phyloP scores from a whole-genome alignment of 2,329 filamentous ascomycete species.

The Cylindrodendrum hubeiense region DNA sequence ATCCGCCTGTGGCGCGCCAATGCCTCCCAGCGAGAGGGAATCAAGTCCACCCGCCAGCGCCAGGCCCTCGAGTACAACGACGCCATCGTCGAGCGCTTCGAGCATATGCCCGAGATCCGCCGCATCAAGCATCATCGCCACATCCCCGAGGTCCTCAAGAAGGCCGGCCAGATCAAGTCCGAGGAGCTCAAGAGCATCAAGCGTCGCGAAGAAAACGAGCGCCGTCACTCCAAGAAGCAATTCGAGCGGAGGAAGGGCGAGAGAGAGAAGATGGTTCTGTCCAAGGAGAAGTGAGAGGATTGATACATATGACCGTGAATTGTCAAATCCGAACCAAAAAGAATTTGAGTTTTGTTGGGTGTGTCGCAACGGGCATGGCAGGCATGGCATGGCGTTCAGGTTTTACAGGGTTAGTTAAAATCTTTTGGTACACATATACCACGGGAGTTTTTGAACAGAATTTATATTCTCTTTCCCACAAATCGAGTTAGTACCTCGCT shows the following conservation, averaged over 20 bases:
- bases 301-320: constrained; percentile 25
- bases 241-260: constrained; percentile 79
- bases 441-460: constrained; percentile 11
- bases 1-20: constrained; percentile 87
- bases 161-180: constrained; percentile 92
- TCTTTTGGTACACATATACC: constrained; percentile 38
- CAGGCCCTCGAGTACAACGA: constrained; percentile 94
- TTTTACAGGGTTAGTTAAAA: constrained; percentile 37
- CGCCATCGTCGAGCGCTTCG: constrained; percentile 84
- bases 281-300: constrained; percentile 64
- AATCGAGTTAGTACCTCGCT: not conserved
- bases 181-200: constrained; percentile 91
- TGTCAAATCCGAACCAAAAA: constrained; percentile 20
- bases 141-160: constrained; percentile 93
- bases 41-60: constrained; percentile 87
- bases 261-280: constrained; percentile 93
- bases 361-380: constrained; percentile 36
- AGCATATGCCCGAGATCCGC: constrained; percentile 95
- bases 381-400: constrained; percentile 53
- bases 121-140: constrained; percentile 93
- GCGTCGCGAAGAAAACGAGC: constrained; percentile 92
- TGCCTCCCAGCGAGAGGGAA: constrained; percentile 83
- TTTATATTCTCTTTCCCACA: not conserved
- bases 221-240: constrained; percentile 90
- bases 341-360: constrained; percentile 19